Evolutionary conservation across 176 grass and related monocot species (phyloP).

Genomic region (Zea luxurians): DNA sequence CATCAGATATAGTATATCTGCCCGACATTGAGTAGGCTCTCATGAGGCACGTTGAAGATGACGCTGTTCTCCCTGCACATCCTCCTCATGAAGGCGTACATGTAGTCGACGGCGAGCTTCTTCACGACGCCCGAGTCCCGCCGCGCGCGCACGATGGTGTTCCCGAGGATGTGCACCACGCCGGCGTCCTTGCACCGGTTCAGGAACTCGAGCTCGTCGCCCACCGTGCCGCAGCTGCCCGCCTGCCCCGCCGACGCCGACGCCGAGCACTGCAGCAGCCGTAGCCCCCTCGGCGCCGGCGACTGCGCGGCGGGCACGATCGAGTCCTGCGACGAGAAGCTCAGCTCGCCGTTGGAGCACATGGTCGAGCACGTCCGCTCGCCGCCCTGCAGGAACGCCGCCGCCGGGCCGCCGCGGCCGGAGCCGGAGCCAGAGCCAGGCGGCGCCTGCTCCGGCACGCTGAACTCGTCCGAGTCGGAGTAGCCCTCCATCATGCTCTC

Average conservation of each 20-base stretch:
- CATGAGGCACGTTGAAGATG: conserved; percentile 88
- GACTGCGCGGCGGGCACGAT: conserved; percentile 58
- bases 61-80: conserved; percentile 96
- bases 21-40: conserved; percentile 88
- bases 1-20: conserved; percentile 62
- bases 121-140: conserved; percentile 75
- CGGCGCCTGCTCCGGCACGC: conserved; percentile 29
- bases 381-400: neutral
- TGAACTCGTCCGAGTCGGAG: conserved; percentile 79
- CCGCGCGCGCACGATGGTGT: conserved; percentile 76
- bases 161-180: conserved; percentile 96
- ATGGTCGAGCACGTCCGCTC: conserved; percentile 42
- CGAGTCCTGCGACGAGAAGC: conserved; percentile 64
- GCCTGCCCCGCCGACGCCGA: conserved; percentile 16
- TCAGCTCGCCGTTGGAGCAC: conserved; percentile 55
- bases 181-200: conserved; percentile 86
- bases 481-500: conserved; percentile 97
- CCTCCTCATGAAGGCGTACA: conserved; percentile 89
- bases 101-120: conserved; percentile 72
- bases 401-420: neutral
- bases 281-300: neutral
- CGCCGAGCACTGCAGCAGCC: neutral
- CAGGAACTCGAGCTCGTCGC: conserved; percentile 84
- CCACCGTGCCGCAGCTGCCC: conserved; percentile 28
- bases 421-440: neutral